Evolutionary conservation across 2,329 filamentous ascomycete genomes (phyloP).

Genomic region (Xylariaceae sp.): DNA sequence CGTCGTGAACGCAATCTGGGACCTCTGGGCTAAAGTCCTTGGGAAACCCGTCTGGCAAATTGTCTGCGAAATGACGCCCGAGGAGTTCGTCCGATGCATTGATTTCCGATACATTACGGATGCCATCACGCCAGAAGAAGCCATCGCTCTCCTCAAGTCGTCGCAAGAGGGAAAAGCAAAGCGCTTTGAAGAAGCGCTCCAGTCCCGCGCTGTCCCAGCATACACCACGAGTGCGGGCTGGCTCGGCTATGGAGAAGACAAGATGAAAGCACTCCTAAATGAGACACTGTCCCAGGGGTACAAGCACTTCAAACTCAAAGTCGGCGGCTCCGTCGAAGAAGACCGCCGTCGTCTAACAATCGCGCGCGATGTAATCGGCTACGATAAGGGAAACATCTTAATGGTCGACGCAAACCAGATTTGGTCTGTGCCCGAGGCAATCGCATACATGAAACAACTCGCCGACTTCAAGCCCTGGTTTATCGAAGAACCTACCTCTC

Average conservation of each 20-base stretch:
- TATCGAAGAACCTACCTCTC: slow-evolving; percentile 90
- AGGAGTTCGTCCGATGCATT: slow-evolving; percentile 83
- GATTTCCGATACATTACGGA: slow-evolving; percentile 96
- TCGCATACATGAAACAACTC: slow-evolving; percentile 80
- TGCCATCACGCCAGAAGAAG: slow-evolving; percentile 84
- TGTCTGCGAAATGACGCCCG: slow-evolving; percentile 83
- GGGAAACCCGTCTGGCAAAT: slow-evolving; percentile 88
- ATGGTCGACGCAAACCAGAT: slow-evolving; percentile 95
- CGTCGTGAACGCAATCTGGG: slow-evolving; percentile 89
- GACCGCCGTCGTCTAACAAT: slow-evolving; percentile 70
- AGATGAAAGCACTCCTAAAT: slow-evolving; percentile 72
- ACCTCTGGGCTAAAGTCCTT: slow-evolving; percentile 87
- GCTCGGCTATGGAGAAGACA: slow-evolving; percentile 87
- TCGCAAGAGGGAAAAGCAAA: slow-evolving; percentile 65
- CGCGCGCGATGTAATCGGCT: slow-evolving; percentile 76
- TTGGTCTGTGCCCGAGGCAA: slow-evolving; percentile 87
- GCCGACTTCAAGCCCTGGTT: slow-evolving; percentile 87
- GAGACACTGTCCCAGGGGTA: slow-evolving; percentile 78
- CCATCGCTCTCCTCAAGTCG: slow-evolving; percentile 66
- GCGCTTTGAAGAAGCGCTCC: slow-evolving; percentile 70
- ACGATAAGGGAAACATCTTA: slow-evolving; percentile 77
- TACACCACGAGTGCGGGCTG: slow-evolving; percentile 90
- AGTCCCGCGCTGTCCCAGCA: slow-evolving; percentile 75
- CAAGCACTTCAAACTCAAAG: slow-evolving; percentile 87
- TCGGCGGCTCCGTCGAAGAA: slow-evolving; percentile 69